Evolutionary conservation across 176 grass and related monocot species (phyloP), one percentile per base, ranked within the genome.

Genomic region (Rhynchospora tenuis): DNA sequence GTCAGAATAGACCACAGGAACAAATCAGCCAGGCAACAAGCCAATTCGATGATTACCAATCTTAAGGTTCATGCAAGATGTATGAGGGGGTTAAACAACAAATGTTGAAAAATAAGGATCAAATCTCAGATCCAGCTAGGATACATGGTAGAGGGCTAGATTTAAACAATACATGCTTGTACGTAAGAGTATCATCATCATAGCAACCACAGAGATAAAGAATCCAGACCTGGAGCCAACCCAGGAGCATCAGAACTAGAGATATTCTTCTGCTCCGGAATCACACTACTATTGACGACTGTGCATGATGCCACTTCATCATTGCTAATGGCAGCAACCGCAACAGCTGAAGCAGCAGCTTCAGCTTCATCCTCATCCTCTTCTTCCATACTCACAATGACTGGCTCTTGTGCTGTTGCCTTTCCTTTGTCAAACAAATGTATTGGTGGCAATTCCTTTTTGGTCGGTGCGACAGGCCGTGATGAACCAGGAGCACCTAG

Each of bases 321-420:
- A 70, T 75, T 92, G 81, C 84, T 88, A 86, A 99, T 99, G 86
- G 93, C 96, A 64, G 96, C 96, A 58, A 93, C 96, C 24, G 96
- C 96, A 16, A 95, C 86, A 66, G 96, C 93, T 86, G 93, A 95
- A 85, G 96, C 96, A 91, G 93, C 96, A 80, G 93, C 89, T 83
- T 90, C 89, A 48, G 85, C 88, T 81, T 90, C 88, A 73, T 83
- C 93, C 28, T 81, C 89, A 14, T 81, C 81, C 88, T 94, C 95
- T 82, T 90, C 92, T 87, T 94, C 89, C 73, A 90, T 88, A 75
- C 86, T 87, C 61, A 86, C 89, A 19, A 72, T 85, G 88, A 91
- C 89, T 82, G 88, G 64, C 84, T 88, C 88, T 76, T 87, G 84
- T 50, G 57, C 28, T 44, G 43, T 70, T 38, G 61, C 13, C 76